Evolutionary conservation across 306 rosid species (phyloP), one percentile per base, ranked within the genome.

Genomic region (Lotus japonicus): DNA sequence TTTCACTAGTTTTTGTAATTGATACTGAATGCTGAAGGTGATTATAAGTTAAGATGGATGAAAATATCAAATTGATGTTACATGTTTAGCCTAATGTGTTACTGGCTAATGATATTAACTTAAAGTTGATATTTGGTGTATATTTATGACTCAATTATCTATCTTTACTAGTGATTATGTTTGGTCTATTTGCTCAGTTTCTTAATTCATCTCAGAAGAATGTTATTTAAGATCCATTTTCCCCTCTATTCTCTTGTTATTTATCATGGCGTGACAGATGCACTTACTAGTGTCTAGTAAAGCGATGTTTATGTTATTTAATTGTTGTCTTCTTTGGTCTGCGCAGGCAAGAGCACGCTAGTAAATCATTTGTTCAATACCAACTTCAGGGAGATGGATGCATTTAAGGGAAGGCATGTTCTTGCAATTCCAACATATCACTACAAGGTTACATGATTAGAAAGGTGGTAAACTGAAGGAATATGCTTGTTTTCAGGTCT

Each of bases 341-440:
- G 79, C 51, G 58, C 87, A 92, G 97, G 97, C 43, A 92, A 92
- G 92, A 92, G 97, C 79, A 92, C 97, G 1, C 78, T 92, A 11
- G 67, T 92, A 79, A 92, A 92, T 74, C 21, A 76, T 73, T 77
- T 92, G 79, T 92, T 92, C 64, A 26, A 45, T 9, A 92, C 97
- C 64, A 82, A 84, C 75, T 92, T 92, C 70, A 87, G 80, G 76
- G 97, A 92, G 95, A 92, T 92, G 97, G 95, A 92, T 71, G 95
- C 97, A 62, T 89, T 87, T 63, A 87, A 49, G 57, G 97, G 97
- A 83, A 89, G 97, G 97, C 65, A 77, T 70, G 92, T 80, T 80
- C 51, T 58, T 38, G 11, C 57, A 33, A 15, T 50, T 39, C 76
- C 62, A 64, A 46, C 26, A 2, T 65, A 14, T 70, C 26, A 50